These are phyloP conservation scores for Solioccasus polychromus DNA, from an alignment of 768 basidiomycete genomes.

Conservation along the genomic window DNA sequence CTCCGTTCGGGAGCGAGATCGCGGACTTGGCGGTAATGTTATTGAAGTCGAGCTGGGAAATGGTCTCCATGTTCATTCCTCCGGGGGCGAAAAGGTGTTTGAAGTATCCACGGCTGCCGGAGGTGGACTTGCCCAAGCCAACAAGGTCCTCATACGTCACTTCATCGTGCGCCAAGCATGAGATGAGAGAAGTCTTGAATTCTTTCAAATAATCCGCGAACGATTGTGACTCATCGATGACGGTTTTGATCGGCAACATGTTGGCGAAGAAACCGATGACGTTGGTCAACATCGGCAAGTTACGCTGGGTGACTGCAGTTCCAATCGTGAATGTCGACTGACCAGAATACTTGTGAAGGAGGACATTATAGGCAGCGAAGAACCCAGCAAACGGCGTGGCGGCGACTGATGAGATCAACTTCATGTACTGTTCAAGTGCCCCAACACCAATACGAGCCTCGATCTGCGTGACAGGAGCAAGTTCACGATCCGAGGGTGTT, in stretches of 20 bases:
- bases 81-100: constrained; percentile 31
- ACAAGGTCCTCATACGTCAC: constrained; percentile 32
- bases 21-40: constrained; percentile 15
- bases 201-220: constrained; percentile 23
- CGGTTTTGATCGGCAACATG: constrained; percentile 30
- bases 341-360: constrained; percentile 32
- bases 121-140: constrained; percentile 22
- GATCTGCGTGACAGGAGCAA: constrained; percentile 30
- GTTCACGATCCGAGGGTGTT: constrained; percentile 24
- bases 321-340: constrained; percentile 28
- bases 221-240: constrained; percentile 21
- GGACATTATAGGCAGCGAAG: constrained; percentile 32
- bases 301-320: constrained; percentile 31
- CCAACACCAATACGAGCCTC: constrained; percentile 21
- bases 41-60: constrained; percentile 20
- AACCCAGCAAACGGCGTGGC: constrained; percentile 30
- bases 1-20: constrained; percentile 26
- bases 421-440: constrained; percentile 18
- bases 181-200: constrained; percentile 24
- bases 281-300: constrained; percentile 24
- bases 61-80: constrained; percentile 27
- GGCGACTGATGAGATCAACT: constrained; percentile 13
- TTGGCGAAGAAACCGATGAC: constrained; percentile 33
- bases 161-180: constrained; percentile 24
- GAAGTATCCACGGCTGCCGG: constrained; percentile 28